Evolutionary conservation across 1,139 yeast species (phyloP), one percentile per base, ranked within the genome.

Genomic region (Magnusiomyces clavatus): DNA sequence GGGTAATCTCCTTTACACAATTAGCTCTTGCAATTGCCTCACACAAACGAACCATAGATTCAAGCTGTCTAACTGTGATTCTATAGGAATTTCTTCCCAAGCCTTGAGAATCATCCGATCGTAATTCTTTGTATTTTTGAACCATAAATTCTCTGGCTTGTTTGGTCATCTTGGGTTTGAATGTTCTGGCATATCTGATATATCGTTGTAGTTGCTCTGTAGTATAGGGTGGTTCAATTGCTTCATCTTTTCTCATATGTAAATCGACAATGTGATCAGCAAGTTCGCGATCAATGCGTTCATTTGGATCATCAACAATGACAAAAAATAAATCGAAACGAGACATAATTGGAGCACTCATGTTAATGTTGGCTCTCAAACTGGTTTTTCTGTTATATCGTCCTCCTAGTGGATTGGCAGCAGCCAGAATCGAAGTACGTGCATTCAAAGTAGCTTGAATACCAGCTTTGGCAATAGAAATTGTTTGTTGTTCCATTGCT

Each of bases 291-390:
- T 92, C 99, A 48, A 90, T 78, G 60, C 83, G 78, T 64, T 88
- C 97, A 64, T 92, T 92, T 65, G 97, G 87, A 64, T 94, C 98
- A 70, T 92, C 99, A 59, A 92, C 75, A 51, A 92, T 85, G 38
- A 92, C 97, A 65, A 94, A 92, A 67, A 94, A 94, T 59, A 94
- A 72, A 70, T 92, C 99, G 66, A 92, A 92, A 72, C 99, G 83
- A 37, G 97, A 90, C 97, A 92, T 92, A 67, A 92, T 92, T 2
- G 99, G 99, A 1, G 97, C 97, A n/a, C 97, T 87, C 97, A 92
- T 89, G 64, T 86, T 84, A 64, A 94, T 77, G 65, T 92, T 92
- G 50, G 96, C 83, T 57, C 96, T 76, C 56, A 92, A 76, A 1
- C 96, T 86, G 48, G 82, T 69, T 64, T 87, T 89, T 56, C 96